Base-by-base conservation (phyloP, 345 rosid species). In the Lepidium aucheri region DNA sequence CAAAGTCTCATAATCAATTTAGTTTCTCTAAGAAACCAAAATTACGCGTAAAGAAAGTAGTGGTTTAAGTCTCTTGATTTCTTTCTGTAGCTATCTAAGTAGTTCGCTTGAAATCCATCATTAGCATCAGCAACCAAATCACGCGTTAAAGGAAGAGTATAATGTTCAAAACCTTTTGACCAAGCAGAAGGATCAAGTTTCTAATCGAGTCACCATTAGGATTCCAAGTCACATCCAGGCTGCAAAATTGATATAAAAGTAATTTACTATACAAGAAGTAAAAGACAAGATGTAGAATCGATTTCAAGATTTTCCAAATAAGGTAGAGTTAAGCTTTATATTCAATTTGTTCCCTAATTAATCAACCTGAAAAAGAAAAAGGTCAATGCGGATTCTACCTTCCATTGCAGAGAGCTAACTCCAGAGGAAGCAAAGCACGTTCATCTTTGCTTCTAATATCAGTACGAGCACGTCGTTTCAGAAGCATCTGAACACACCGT, bases 391-490 rank as follows among this genome's bases (percentile, higher is more conserved):
- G 42, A 30, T 56, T 65, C 70, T 72, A 87, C 97, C 90, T 86
- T 45, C 72, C 70, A 69, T 68, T 76, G 30, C 44, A 68, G 68
- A 91, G 79, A 13, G 86, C 76, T 57, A 91, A 70, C 78, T 88
- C 88, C 73, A 88, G 70, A 64, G 96, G 79, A 6, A 85, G 76
- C 84, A 82, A 71, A 58, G 73, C 69, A 20, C 82, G 85, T 56
- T 78, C 86, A 65, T 85, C 95, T 74, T 70, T 82, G 33, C 80
- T 86, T 79, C 73, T 79, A 46, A 76, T 22, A 45, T 82, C 97
- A 46, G 91, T 83, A 82, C 93, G 97, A 38, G 85, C 91, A 44
- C 85, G 87, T 75, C 78, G 83, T 67, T 79, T 81, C 17, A 90
- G 51, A 55, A 90, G 74, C 85, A 90, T 28, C 69, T 84, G 85